A percentile compares a stretch with the other conserved stretches of the same genome.
Evolutionary conservation across 768 basidiomycete species (phyloP).

Genomic region (Tephrocybe sp.): DNA sequence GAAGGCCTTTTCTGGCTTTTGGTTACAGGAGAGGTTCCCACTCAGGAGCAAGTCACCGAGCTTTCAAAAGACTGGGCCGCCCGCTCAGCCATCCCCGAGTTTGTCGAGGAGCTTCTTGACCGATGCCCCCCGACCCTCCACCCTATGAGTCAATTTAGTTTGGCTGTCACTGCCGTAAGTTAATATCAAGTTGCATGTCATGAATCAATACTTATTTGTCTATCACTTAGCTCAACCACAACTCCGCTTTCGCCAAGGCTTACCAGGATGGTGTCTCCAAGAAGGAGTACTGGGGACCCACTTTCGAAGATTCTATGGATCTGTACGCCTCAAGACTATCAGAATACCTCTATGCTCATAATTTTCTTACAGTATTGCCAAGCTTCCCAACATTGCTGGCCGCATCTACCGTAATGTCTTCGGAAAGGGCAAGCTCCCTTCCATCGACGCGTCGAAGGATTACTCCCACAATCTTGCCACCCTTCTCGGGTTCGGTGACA

Average conservation of each 20-base stretch:
- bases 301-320: conserved; percentile 89
- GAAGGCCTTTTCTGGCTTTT: conserved; percentile 96
- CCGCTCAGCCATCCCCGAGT: conserved; percentile 85
- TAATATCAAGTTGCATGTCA: not conserved
- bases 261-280: conserved; percentile 92
- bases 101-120: conserved; percentile 96
- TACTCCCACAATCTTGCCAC: conserved; percentile 88
- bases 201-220: conserved; percentile 5
- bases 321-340: conserved; percentile 43
- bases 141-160: conserved; percentile 98
- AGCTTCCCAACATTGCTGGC: conserved; percentile 95
- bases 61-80: conserved; percentile 96
- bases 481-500: conserved; percentile 90
- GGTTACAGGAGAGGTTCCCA: conserved; percentile 93
- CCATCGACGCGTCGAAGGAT: conserved; percentile 83
- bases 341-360: conserved; percentile 4
- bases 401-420: conserved; percentile 90
- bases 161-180: conserved; percentile 90
- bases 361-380: conserved; percentile 72
- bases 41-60: conserved; percentile 81
- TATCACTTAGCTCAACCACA: conserved; percentile 73
- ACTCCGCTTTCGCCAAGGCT: conserved; percentile 94
- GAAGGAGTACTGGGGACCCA: conserved; percentile 96
- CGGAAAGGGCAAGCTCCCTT: conserved; percentile 82
- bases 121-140: conserved; percentile 91